phyloP scores from a whole-genome alignment of 2,329 filamentous ascomycete species.

The Macrophomina phaseolina region DNA sequence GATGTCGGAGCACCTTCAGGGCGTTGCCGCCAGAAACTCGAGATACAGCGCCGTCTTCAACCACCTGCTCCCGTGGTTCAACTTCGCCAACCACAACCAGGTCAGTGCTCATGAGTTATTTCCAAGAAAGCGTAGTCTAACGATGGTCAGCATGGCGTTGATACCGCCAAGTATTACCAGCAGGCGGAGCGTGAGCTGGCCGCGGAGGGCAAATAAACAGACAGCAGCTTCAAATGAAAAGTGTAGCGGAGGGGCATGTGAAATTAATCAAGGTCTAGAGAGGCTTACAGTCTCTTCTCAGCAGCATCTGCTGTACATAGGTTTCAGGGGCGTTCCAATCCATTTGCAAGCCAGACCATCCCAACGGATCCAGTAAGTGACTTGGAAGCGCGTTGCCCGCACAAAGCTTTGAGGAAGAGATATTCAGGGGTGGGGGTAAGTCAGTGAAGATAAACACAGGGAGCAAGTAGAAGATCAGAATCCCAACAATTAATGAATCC shows the following conservation, averaged over 20 bases:
- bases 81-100: slow-evolving; percentile 93
- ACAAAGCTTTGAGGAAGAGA: too few relatives aligned
- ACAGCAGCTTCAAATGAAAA: not conserved
- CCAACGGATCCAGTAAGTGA: not conserved
- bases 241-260: not conserved
- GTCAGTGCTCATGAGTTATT: slow-evolving; percentile 45
- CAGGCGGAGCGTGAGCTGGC: slow-evolving; percentile 94
- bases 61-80: slow-evolving; percentile 92
- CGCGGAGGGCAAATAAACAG: slow-evolving; percentile 62
- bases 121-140: not conserved
- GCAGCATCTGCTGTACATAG: slow-evolving; percentile 22
- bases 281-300: slow-evolving; percentile 8
- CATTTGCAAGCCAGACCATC: slow-evolving; percentile 1
- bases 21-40: slow-evolving; percentile 89
- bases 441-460: too few relatives aligned
- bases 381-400: too few relatives aligned
- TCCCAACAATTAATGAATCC: too few relatives aligned
- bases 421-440: too few relatives aligned
- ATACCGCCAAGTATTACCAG: slow-evolving; percentile 97
- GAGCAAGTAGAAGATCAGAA: too few relatives aligned
- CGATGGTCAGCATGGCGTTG: slow-evolving; percentile 80
- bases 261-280: slow-evolving; percentile 4
- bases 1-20: slow-evolving; percentile 88
- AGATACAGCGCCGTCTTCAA: slow-evolving; percentile 85
- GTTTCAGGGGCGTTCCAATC: slow-evolving; percentile 23